A percentile compares a stretch with the other conserved stretches of the same genome.
Conservation (phyloP, 1,284 basidiomycete genomes). For the Gomphus bonarii region DNA sequence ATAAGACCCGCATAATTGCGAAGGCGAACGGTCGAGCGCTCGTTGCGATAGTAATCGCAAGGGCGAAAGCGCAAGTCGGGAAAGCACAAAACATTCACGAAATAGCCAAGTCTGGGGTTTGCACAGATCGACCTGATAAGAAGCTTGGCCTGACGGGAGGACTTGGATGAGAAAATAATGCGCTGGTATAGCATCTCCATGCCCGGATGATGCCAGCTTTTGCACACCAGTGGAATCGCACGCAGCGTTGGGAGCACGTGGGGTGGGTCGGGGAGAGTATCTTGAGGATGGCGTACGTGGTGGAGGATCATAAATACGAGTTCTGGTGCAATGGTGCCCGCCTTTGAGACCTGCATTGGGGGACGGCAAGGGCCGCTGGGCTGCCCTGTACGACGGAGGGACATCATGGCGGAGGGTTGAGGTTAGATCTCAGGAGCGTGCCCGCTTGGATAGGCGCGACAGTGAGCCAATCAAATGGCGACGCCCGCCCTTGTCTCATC, state of each 20-base stretch:
- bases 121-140: not conserved
- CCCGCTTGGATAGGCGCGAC: not conserved
- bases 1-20: not conserved
- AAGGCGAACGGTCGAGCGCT: not conserved
- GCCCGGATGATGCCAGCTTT: not conserved
- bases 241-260: slow-evolving; percentile 1
- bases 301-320: not conserved
- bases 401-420: not conserved
- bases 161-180: not conserved
- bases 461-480: not conserved
- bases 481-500: not conserved
- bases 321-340: not conserved
- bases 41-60: slow-evolving; percentile 4
- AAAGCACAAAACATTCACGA: not conserved
- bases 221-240: not conserved
- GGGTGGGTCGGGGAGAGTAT: not conserved
- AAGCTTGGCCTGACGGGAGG: not conserved
- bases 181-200: not conserved
- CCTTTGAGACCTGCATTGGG: not conserved
- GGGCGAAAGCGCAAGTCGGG: not conserved
- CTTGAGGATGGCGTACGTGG: not conserved
- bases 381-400: not conserved
- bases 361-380: not conserved
- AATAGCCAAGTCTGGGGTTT: not conserved
- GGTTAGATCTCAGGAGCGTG: not conserved